phyloP scores from a whole-genome alignment of 805 yeast species.

The Metschnikowia peoriensis region DNA sequence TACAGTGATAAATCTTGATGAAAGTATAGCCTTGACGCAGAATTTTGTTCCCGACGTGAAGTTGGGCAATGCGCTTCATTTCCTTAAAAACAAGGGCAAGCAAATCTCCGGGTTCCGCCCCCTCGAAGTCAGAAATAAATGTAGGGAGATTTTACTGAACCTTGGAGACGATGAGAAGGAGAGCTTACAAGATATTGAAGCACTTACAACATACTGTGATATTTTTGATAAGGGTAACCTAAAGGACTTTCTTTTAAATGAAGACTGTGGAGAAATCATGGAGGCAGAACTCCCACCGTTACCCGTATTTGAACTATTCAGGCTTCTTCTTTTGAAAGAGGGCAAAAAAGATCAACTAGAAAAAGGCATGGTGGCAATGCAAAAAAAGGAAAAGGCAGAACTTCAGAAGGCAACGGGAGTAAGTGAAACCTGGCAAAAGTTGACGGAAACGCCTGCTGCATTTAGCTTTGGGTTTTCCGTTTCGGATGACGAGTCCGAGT shows the following conservation, averaged over 20 bases:
- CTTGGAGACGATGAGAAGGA: conserved; percentile 5
- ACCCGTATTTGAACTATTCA: conserved; percentile 64
- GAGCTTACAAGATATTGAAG: conserved; percentile 14
- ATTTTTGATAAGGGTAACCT: conserved; percentile 25
- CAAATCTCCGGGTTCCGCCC: conserved; percentile 83
- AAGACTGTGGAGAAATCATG: conserved; percentile 62
- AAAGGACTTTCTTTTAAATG: conserved; percentile 36
- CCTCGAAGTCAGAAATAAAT: conserved; percentile 41
- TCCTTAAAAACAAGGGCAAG: conserved; percentile 60
- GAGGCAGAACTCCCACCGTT: conserved; percentile 35
- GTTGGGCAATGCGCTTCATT: conserved; percentile 59
- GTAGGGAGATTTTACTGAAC: conserved; percentile 24
- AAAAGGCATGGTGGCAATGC: conserved; percentile 32
- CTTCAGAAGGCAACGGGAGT: conserved; percentile 30
- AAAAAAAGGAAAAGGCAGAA: conserved; percentile 31
- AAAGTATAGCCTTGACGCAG: conserved; percentile 83
- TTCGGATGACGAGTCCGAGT: conserved; percentile 10
- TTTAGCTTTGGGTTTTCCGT: conserved; percentile 35
- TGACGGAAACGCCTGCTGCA: conserved; percentile 23
- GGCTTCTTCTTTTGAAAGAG: conserved; percentile 44
- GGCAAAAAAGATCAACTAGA: conserved; percentile 36
- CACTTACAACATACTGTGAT: conserved; percentile 27
- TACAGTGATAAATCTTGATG: conserved; percentile 79
- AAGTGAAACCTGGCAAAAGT: conserved; percentile 54
- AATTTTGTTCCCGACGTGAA: conserved; percentile 76